phyloP scores from a whole-genome alignment of 176 grass and related monocot species.

The Paspalum vaginatum region DNA sequence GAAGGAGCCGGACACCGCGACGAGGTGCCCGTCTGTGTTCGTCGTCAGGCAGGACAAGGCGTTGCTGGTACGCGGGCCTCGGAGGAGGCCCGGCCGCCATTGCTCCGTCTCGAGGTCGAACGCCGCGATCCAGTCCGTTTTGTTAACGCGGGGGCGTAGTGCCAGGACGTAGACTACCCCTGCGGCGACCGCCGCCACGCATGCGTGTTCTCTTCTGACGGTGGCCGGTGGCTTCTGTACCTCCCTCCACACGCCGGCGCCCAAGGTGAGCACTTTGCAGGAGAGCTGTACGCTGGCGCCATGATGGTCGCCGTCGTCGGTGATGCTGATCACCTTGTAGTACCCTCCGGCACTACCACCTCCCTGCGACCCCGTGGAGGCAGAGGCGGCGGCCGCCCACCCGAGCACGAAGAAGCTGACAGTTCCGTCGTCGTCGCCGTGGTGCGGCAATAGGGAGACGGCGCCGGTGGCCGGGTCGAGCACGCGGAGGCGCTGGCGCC shows the following conservation, averaged over 20 bases:
- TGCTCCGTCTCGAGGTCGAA: slow-evolving; percentile 9
- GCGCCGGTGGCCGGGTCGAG: neutral
- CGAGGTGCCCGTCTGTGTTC: neutral
- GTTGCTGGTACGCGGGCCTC: neutral
- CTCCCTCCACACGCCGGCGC: neutral
- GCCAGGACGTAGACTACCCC: slow-evolving; percentile 10
- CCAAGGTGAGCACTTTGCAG: slow-evolving; percentile 13
- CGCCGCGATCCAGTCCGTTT: neutral
- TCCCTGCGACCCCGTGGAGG: neutral
- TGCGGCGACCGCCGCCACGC: neutral
- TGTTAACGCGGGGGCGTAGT: neutral
- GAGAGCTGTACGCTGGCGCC: neutral
- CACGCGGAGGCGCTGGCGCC: neutral
- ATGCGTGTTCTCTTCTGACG: neutral
- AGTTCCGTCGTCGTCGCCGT: too few relatives aligned
- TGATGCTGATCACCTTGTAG: neutral
- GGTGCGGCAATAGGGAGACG: neutral
- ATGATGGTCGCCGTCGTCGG: neutral
- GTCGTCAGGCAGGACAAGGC: neutral
- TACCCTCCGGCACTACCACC: neutral
- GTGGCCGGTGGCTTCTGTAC: neutral
- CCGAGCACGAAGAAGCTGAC: neutral
- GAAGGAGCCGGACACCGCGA: neutral
- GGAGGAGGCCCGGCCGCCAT: neutral
- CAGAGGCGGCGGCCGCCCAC: neutral